Percentiles rank a stretch among this genome's conserved stretches.
Conservation (phyloP, 1,284 basidiomycete species). For the Tilletia setariae region DNA sequence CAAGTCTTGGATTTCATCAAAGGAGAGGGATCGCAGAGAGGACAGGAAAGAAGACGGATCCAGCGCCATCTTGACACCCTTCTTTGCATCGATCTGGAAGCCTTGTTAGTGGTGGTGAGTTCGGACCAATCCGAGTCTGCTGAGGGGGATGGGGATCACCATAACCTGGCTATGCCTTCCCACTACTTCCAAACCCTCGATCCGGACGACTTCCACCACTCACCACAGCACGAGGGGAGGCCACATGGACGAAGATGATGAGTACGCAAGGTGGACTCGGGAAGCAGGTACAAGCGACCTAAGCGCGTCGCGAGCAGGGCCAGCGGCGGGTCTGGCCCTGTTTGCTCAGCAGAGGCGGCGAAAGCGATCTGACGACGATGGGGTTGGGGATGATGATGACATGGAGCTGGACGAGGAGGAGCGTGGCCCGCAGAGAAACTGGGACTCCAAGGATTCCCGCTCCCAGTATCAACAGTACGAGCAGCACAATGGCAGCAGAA, state of each 20-base stretch:
- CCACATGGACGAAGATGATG: neutral
- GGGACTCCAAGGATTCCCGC: neutral
- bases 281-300: neutral
- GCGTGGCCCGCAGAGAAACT: neutral
- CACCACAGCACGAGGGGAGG: neutral
- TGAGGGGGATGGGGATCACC: no score
- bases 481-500: no score
- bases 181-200: no score
- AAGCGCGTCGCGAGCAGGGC: neutral
- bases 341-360: neutral
- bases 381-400: neutral
- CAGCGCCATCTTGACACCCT: no score
- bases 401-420: neutral
- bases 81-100: no score
- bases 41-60: conserved; percentile 1
- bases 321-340: neutral
- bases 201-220: no score
- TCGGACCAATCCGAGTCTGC: no score
- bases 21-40: neutral
- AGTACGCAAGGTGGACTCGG: conserved; percentile 7
- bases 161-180: no score
- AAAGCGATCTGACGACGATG: neutral
- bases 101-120: no score
- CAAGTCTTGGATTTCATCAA: conserved; percentile 4
- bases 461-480: neutral